phyloP scores from a whole-genome alignment of 75 land plant genomes.

The Cryptomeria japonica region DNA sequence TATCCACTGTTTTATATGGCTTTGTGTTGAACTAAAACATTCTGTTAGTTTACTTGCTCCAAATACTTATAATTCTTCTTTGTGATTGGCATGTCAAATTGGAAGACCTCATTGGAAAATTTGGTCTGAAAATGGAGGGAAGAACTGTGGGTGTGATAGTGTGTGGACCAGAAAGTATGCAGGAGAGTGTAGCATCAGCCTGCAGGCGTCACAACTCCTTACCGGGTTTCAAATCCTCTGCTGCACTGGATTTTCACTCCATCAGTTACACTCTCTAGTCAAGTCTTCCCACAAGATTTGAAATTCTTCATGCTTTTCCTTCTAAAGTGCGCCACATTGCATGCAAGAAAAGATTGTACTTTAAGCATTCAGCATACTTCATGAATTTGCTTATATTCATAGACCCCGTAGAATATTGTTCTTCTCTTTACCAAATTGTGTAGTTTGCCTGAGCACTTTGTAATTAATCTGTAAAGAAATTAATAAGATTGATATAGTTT shows the following conservation, averaged over 20 bases:
- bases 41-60: neutral
- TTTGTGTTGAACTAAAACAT: neutral
- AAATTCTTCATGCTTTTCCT: too few relatives aligned
- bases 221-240: neutral
- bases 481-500: too few relatives aligned
- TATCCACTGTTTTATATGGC: neutral
- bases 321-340: too few relatives aligned
- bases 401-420: too few relatives aligned
- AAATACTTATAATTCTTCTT: neutral
- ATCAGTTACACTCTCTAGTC: neutral
- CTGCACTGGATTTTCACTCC: neutral
- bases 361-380: too few relatives aligned
- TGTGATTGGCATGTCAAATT: neutral
- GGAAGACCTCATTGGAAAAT: neutral
- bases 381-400: too few relatives aligned
- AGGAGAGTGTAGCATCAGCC: neutral
- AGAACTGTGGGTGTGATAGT: neutral
- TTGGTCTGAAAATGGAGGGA: neutral
- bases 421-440: too few relatives aligned
- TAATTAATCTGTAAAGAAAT: too few relatives aligned
- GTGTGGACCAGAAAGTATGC: slow-evolving; percentile 6
- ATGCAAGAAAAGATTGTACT: too few relatives aligned
- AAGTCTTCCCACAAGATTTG: neutral
- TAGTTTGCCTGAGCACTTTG: too few relatives aligned
- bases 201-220: neutral